Base-by-base conservation (phyloP, 257 asterid species). In the Solanum habrochaites region DNA sequence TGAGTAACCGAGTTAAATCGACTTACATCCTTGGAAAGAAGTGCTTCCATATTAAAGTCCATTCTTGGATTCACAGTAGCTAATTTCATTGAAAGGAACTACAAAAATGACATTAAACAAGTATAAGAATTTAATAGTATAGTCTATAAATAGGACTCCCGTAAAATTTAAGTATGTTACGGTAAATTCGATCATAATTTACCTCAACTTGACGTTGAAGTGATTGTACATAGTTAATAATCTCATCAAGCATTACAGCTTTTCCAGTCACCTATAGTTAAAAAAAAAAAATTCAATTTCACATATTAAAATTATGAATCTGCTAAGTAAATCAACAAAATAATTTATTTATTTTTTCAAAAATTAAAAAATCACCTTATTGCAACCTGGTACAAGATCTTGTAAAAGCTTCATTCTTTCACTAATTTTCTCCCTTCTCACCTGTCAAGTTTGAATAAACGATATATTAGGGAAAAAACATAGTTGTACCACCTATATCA, bases 191-290 rank as follows among this genome's bases (percentile, higher is more conserved):
- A 27, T 14, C 23, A 69, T 15, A 69, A 9, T 71, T 73, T 88
- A 96, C 98, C 98, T 95, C 98, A 69, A 96, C 99, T 92, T 96
- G 99, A 7, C 96, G 89, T 86, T 96, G 98, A 25, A 95, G 91
- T 49, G 98, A 95, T 89, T 96, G 99, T 60, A 94, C 98, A 67
- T 95, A 96, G 83, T 96, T 95, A 82, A 96, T 96, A 86, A 95
- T 96, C 93, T 95, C 98, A 91, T 96, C 99, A 73, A 96, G 96
- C 99, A 96, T 95, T n/a, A 96, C 98, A 87, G 99, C 98, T 93
- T 96, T 96, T 37, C 99, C 99, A 74, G 98, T 96, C 29, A 95
- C 97, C 98, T 94, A 90, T 56, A 2, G 9, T 69, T n/a, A n/a
- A n/a, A n/a, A 3, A 20, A 39, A 64, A 84, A 39, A 42, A 84